Base-by-base conservation (phyloP, 371 early-diverging fungal species). In the Gilbertella persicaria region DNA sequence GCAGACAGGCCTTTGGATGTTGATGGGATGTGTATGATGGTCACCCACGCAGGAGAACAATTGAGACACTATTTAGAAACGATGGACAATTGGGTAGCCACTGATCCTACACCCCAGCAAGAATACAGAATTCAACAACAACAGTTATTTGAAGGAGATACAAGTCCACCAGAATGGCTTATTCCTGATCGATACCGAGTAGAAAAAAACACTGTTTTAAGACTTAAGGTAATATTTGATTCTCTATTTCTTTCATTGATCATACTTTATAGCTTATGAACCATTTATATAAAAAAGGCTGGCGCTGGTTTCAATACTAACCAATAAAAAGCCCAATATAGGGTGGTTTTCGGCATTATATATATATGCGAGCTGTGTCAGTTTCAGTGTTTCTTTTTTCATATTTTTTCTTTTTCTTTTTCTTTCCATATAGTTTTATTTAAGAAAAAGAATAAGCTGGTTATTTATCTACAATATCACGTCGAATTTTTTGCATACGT, bases 161-260 rank as follows among this genome's bases (percentile, higher is more conserved):
- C 57, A 10, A 13, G 33, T 9, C 66, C 70, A 38, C 75, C 79
- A 25, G 79, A 75, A 37, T 79, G 79, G 73, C 45, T 79, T 4
- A 50, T 75, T 50, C 75, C 75, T 4, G 66, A 70, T 46, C 46
- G 79, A 21, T 79, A 79, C 36, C 60, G 62, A 40, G 66, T 79
- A 4, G 46, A 67, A 16, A 42, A 58, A 8, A 55, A 70, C 39
- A 62, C 73, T 4, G 39, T 66, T 23, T 54, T 75, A 19, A 56
- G 79, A 14, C 39, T 79, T 10, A 71, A 69, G 60, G 71, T 73
- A 62, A 14, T 28, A 17, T 23, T 21, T 17, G 4, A 21, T 36
- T 50, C 1, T 9, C 23, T 25, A 2, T 28, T 28, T 28, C 4
- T 28, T 28, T 12, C 8, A 8, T n/a, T 39, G 16, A 30, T 44